A percentile compares a stretch with the other conserved stretches of the same genome.
Evolutionary conservation across 805 yeast species (phyloP).

Genomic region (Helenozyma baotianmanensis): DNA sequence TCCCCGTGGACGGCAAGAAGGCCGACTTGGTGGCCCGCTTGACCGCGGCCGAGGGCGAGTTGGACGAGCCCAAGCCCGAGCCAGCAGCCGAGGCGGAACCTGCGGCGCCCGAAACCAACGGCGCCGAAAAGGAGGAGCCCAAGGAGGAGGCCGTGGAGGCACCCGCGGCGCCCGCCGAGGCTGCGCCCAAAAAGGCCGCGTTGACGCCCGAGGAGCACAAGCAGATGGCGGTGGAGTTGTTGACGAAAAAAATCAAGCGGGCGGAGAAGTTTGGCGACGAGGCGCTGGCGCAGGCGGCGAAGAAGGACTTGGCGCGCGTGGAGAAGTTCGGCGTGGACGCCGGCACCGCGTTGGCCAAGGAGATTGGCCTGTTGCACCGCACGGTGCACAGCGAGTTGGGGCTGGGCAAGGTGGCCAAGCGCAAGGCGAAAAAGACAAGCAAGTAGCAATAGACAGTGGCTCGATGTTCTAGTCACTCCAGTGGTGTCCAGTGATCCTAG

Average conservation of each 20-base stretch:
- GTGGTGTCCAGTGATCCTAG: too few species aligned
- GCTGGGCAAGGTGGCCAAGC: slow-evolving; percentile 8
- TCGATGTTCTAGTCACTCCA: too few species aligned
- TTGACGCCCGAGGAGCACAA: slow-evolving; percentile 68
- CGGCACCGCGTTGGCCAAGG: slow-evolving; percentile 62
- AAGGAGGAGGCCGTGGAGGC: slow-evolving; percentile 12
- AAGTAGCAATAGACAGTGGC: too few species aligned
- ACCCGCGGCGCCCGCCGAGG: slow-evolving; percentile 13
- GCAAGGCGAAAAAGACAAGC: slow-evolving; percentile 9
- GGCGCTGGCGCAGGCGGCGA: slow-evolving; percentile 47
- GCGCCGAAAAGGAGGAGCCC: slow-evolving; percentile 15
- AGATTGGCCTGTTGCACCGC: slow-evolving; percentile 52
- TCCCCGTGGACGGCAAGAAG: slow-evolving; percentile 74
- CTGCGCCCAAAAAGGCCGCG: slow-evolving; percentile 33
- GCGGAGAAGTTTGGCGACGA: slow-evolving; percentile 77
- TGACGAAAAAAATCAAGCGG: slow-evolving; percentile 64
- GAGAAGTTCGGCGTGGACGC: slow-evolving; percentile 79
- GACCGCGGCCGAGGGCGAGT: slow-evolving; percentile 46
- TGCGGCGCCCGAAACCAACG: slow-evolving; percentile 4
- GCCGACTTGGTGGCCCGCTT: slow-evolving; percentile 68
- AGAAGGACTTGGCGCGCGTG: slow-evolving; percentile 63
- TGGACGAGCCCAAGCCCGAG: slow-evolving; percentile 1
- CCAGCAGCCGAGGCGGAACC: not conserved
- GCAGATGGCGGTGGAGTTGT: slow-evolving; percentile 59
- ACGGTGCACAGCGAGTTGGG: slow-evolving; percentile 23